Conservation (phyloP, 768 basidiomycete species). For the Boletus bicolor region DNA sequence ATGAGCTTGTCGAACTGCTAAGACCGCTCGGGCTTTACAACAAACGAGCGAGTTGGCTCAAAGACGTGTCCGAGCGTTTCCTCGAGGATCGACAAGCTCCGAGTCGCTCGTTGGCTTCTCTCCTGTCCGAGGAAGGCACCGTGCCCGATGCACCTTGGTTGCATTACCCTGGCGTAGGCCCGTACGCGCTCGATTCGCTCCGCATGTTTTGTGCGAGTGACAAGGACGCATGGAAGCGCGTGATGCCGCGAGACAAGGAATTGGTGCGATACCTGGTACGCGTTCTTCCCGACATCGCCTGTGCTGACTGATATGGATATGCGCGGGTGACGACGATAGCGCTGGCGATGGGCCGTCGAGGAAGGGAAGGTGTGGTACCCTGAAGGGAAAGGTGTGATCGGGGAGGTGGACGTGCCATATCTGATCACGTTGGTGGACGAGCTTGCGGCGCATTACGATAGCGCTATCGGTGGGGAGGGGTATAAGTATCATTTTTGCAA, state of each 20-base stretch:
- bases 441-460: constrained; percentile 31
- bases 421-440: constrained; percentile 40
- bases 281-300: background rate
- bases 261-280: constrained; percentile 63
- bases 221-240: constrained; percentile 54
- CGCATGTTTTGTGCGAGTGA: constrained; percentile 56
- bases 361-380: constrained; percentile 53
- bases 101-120: constrained; percentile 2
- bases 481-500: constrained; percentile 26
- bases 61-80: constrained; percentile 51
- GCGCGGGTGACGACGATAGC: constrained; percentile 36
- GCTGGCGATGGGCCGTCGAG: constrained; percentile 69
- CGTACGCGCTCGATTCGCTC: constrained; percentile 74
- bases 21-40: constrained; percentile 58
- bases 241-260: constrained; percentile 67
- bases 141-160: constrained; percentile 46
- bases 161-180: constrained; percentile 61
- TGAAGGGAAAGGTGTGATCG: constrained; percentile 36
- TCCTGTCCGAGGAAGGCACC: background rate
- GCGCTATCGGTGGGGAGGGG: constrained; percentile 22
- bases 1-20: constrained; percentile 45
- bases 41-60: constrained; percentile 54
- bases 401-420: constrained; percentile 37
- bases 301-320: background rate
- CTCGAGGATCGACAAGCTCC: constrained; percentile 38